Base-by-base conservation (phyloP, 2,329 filamentous ascomycete genomes). In the Aureobasidium uvarum region DNA sequence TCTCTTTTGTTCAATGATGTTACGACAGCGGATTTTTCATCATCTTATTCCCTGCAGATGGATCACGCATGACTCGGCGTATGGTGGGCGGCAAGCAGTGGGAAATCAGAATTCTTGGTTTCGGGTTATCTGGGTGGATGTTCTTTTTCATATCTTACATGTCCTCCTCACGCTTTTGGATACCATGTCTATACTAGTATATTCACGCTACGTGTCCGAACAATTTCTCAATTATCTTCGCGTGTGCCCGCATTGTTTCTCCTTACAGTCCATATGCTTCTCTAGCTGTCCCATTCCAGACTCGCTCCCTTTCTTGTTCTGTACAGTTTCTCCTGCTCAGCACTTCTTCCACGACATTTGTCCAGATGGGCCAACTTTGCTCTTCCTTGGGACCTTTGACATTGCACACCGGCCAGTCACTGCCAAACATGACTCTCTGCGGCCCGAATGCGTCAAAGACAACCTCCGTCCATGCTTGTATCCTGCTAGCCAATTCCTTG, bases 391-490 rank as follows among this genome's bases (percentile, higher is more conserved):
- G 83, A 2, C 84, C 84, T 0, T 85, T 85, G 39, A 91, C 79
- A 68, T 91, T 93, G 78, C 92, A 96, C 0, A 97, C 89, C 2
- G 94, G 93, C 94, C 94, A 98, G 76, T 97, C 92, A 69, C 89
- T 93, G 28, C 89, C 93, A 76, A 95, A 97, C 88, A 98, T 92
- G 74, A 95, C 83, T 68, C 91, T 83, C 25, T 80, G 74, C 0
- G 89, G 79, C 1, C 89, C 87, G 72, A 96, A 97, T 1, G 84
- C 84, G 33, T 86, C 84, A 62, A 96, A 84, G 0, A 93, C 79
- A 62, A 89, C 85, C 67, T 87, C 84, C 2, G 91, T 83, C 88
- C 91, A 96, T 28, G 88, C 87, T 66, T 84, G 81, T 23, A 90
- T 81, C 46, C 83, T 82, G 67, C 84, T 79, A 69, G 91, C 86